Evolutionary conservation across 192 early-diverging fungal genomes (phyloP).

Genomic region (Coemansia sp.): DNA sequence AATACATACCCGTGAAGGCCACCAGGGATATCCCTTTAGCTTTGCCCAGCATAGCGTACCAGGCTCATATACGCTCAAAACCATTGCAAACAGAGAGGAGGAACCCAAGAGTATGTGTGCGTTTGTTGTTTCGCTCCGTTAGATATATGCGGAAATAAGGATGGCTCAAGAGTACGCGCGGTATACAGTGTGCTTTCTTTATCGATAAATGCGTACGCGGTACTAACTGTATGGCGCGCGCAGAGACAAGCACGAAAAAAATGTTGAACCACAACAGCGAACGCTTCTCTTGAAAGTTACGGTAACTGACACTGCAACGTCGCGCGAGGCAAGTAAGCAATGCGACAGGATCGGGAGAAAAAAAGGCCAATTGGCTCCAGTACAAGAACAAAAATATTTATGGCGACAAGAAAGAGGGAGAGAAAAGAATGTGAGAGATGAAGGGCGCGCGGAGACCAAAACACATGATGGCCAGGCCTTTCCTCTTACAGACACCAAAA

Average conservation of each 20-base stretch:
- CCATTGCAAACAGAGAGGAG: slow-evolving; percentile 23
- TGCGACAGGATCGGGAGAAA: background rate
- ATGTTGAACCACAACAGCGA: background rate
- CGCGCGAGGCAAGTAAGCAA: background rate
- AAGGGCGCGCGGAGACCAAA: background rate
- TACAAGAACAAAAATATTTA: slow-evolving; percentile 7
- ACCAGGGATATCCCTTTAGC: slow-evolving; percentile 58
- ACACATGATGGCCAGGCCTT: background rate
- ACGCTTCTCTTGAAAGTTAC: background rate
- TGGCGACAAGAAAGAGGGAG: background rate
- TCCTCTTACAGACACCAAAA: background rate
- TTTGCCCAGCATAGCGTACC: slow-evolving; percentile 58
- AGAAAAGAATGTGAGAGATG: background rate
- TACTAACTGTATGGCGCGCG: background rate
- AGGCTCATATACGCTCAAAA: slow-evolving; percentile 42
- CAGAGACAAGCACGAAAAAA: background rate
- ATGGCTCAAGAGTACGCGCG: background rate
- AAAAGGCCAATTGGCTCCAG: slow-evolving; percentile 1
- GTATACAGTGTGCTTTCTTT: background rate
- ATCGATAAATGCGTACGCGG: background rate
- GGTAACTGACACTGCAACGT: background rate
- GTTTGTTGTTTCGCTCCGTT: background rate
- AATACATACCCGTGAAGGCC: slow-evolving; percentile 54
- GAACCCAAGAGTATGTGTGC: background rate
- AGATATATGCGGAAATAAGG: background rate